Conservation (phyloP, 2,329 filamentous ascomycete species). For the Aspergillus bombycis region DNA sequence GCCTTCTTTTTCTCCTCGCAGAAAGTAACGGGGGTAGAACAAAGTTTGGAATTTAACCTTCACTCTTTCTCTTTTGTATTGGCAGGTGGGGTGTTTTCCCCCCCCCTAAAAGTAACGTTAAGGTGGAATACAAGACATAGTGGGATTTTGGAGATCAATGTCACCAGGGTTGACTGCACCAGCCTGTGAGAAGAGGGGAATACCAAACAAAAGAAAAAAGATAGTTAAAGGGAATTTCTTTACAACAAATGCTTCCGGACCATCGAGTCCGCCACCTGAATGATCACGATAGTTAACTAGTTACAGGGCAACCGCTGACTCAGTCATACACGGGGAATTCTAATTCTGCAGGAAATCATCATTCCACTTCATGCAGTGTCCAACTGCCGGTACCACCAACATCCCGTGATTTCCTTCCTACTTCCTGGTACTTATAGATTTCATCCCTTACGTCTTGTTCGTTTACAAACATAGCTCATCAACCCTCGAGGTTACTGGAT, state of each 20-base stretch:
- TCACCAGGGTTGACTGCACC: background rate
- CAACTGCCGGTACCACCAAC: background rate
- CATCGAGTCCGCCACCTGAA: constrained; percentile 5
- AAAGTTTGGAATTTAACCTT: background rate
- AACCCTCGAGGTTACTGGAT: background rate
- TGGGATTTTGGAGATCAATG: background rate
- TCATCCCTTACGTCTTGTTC: constrained; percentile 6
- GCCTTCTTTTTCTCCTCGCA: constrained; percentile 8
- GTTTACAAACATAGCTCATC: background rate
- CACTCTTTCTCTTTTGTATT: background rate
- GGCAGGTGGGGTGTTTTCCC: background rate
- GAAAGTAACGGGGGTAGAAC: background rate
- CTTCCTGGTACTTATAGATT: background rate
- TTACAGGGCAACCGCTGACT: constrained; percentile 1
- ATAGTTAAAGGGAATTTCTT: background rate
- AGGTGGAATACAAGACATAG: background rate
- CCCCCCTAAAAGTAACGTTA: background rate
- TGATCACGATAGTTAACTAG: too few relatives aligned
- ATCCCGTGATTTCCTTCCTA: background rate
- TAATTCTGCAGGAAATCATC: background rate
- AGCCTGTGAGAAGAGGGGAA: background rate
- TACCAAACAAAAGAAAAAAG: background rate
- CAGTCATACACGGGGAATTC: background rate
- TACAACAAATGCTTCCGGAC: background rate
- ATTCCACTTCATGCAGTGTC: background rate